phyloP scores from a whole-genome alignment of 2,329 filamentous ascomycete species.

The Cadophora malorum region DNA sequence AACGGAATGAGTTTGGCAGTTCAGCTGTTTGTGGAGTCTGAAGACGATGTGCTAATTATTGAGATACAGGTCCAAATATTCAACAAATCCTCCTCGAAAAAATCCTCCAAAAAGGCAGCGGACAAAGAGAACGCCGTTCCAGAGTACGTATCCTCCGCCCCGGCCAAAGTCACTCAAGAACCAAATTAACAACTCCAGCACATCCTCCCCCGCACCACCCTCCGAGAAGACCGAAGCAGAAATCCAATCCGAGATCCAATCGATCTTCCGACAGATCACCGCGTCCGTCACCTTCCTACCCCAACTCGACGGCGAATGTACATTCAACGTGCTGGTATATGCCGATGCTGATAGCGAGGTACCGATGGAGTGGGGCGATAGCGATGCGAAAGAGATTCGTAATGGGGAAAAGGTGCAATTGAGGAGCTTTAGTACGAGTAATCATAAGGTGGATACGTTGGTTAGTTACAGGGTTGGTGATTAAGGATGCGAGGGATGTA shows the following conservation, averaged over 20 bases:
- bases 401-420: conserved; percentile 95
- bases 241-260: conserved; percentile 94
- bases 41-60: neutral
- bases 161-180: neutral
- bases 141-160: too few species aligned
- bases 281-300: conserved; percentile 96
- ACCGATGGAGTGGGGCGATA: conserved; percentile 97
- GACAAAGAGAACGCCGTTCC: conserved; percentile 75
- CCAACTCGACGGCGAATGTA: conserved; percentile 92
- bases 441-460: conserved; percentile 90
- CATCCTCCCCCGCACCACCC: conserved; percentile 46
- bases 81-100: conserved; percentile 52
- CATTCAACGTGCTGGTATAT: conserved; percentile 98
- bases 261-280: conserved; percentile 97
- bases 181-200: conserved; percentile 31
- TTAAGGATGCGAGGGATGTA: conserved; percentile 35
- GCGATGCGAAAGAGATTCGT: conserved; percentile 92
- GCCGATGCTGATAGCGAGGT: conserved; percentile 96
- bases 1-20: neutral
- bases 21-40: neutral
- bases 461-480: conserved; percentile 82
- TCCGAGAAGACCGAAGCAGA: conserved; percentile 87
- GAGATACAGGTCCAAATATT: conserved; percentile 55
- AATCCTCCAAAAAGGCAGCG: conserved; percentile 54
- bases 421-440: conserved; percentile 94